phyloP scores from a whole-genome alignment of 352 stramenopile species.

The Phytophthora pluvialis region DNA sequence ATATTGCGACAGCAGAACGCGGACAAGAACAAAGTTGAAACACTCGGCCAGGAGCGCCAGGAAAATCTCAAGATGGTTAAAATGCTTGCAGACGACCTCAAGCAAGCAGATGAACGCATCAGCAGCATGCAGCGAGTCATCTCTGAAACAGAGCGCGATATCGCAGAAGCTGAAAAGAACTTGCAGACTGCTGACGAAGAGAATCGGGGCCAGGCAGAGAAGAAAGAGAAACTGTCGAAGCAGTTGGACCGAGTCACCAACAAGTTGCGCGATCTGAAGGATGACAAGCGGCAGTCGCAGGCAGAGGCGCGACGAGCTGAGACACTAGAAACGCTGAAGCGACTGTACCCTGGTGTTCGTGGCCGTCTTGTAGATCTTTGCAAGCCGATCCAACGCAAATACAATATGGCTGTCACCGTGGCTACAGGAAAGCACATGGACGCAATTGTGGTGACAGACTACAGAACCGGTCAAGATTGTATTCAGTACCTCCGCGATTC shows the following conservation, averaged over 20 bases:
- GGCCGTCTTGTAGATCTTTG: slow-evolving; percentile 97
- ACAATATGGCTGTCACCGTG: slow-evolving; percentile 97
- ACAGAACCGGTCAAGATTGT: slow-evolving; percentile 85
- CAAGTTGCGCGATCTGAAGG: slow-evolving; percentile 92
- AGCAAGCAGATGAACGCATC: slow-evolving; percentile 68
- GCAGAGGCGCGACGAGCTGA: slow-evolving; percentile 87
- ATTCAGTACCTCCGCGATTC: slow-evolving; percentile 96
- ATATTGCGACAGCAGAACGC: slow-evolving; percentile 71
- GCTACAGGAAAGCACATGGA: slow-evolving; percentile 99
- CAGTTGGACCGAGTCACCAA: slow-evolving; percentile 76
- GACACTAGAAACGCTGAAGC: slow-evolving; percentile 82
- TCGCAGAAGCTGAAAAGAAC: slow-evolving; percentile 55
- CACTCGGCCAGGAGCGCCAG: slow-evolving; percentile 66
- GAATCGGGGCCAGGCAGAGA: slow-evolving; percentile 60
- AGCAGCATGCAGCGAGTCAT: slow-evolving; percentile 79
- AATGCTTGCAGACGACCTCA: slow-evolving; percentile 66
- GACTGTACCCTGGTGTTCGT: slow-evolving; percentile 92
- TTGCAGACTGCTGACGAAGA: slow-evolving; percentile 67
- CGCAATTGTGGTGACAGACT: slow-evolving; percentile 81
- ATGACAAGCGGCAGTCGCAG: slow-evolving; percentile 93
- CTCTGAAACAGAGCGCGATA: slow-evolving; percentile 58
- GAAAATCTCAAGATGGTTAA: slow-evolving; percentile 78
- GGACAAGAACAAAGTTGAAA: slow-evolving; percentile 79
- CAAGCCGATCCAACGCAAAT: slow-evolving; percentile 96
- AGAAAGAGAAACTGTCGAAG: slow-evolving; percentile 72